Evolutionary conservation across 306 rosid species (phyloP).

Genomic region (Mimosa pudica): DNA sequence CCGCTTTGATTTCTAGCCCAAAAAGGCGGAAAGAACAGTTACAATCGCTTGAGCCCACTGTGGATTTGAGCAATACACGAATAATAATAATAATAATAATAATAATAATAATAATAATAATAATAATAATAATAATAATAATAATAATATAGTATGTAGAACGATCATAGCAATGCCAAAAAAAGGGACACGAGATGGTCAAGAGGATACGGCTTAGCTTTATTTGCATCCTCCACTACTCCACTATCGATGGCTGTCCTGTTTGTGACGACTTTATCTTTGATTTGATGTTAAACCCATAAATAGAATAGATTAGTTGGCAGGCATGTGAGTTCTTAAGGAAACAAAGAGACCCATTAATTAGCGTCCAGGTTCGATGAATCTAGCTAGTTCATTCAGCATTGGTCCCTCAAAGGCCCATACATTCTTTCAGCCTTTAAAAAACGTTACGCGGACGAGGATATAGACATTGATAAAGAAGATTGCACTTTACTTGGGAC

Average conservation of each 20-base stretch:
- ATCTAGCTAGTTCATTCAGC: background rate
- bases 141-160: background rate
- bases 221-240: slow-evolving; percentile 48
- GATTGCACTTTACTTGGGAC: background rate
- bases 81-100: too few relatives aligned
- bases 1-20: background rate
- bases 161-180: background rate
- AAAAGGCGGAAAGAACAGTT: background rate
- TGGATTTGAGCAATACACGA: background rate
- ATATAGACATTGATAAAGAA: slow-evolving; percentile 2
- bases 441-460: background rate
- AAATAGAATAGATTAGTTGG: background rate
- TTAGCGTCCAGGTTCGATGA: slow-evolving; percentile 53
- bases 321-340: background rate
- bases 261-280: slow-evolving; percentile 36
- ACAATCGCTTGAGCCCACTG: background rate
- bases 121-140: too few relatives aligned
- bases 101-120: too few relatives aligned
- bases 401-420: background rate
- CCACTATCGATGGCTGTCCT: slow-evolving; percentile 54
- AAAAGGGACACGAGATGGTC: slow-evolving; percentile 27
- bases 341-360: background rate
- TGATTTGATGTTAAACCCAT: slow-evolving; percentile 23
- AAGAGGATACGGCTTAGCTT: slow-evolving; percentile 35
- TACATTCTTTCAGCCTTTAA: background rate